Evolutionary conservation across 169 alveolate genomes (phyloP).

Genomic region (Plasmodium berghei): DNA sequence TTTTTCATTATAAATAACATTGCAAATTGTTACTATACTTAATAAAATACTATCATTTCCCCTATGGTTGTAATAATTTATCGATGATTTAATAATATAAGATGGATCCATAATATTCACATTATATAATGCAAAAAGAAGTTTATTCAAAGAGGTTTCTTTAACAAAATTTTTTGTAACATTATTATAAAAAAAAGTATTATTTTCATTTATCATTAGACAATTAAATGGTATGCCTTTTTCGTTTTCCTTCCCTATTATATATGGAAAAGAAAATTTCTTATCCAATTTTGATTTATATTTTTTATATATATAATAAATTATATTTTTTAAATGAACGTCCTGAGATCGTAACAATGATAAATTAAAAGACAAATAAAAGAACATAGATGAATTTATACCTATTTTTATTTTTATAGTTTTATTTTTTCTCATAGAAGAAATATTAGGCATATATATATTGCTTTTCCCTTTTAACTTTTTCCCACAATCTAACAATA

Average conservation of each 20-base stretch:
- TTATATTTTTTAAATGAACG: constrained; percentile 28
- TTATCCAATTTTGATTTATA: constrained; percentile 38
- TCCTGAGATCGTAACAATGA: constrained; percentile 45
- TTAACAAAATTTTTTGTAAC: constrained; percentile 24
- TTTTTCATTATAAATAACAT: background rate
- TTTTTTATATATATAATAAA: constrained; percentile 51
- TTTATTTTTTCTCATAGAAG: constrained; percentile 27
- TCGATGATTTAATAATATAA: constrained; percentile 35
- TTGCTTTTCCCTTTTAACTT: background rate
- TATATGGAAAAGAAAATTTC: background rate
- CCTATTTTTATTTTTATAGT: constrained; percentile 60
- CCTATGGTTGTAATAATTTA: constrained; percentile 56
- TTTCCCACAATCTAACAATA: constrained; percentile 16
- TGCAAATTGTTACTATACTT: constrained; percentile 34
- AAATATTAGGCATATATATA: constrained; percentile 21
- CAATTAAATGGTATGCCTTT: constrained; percentile 13
- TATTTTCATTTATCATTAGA: constrained; percentile 22
- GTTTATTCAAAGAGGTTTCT: constrained; percentile 58
- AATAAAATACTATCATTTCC: background rate
- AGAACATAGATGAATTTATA: constrained; percentile 25
- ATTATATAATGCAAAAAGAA: constrained; percentile 33
- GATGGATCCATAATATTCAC: constrained; percentile 40
- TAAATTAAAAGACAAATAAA: constrained; percentile 44
- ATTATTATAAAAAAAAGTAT: constrained; percentile 62
- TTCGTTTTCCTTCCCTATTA: background rate